A percentile compares a stretch with the other conserved stretches of the same genome.
These are phyloP conservation scores for Hortiboletus flavorubellus DNA, from an alignment of 768 basidiomycete species.

Conservation along the genomic window DNA sequence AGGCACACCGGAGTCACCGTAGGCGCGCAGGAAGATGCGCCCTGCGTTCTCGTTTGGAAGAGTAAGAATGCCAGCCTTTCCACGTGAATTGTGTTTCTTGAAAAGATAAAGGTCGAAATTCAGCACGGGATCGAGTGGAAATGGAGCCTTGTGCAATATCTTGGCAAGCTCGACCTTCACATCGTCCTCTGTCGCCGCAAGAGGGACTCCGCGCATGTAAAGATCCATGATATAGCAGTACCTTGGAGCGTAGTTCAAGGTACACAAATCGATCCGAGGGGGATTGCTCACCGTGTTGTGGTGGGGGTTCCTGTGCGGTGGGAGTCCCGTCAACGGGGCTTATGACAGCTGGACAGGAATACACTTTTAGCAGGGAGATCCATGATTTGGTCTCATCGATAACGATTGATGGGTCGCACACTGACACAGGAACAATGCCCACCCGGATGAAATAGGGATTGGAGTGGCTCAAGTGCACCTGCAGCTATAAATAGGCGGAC, in stretches of 20 bases:
- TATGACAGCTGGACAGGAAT: conserved; percentile 11
- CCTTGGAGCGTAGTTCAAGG: not conserved
- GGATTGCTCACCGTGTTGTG: conserved; percentile 20
- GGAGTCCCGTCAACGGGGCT: not conserved
- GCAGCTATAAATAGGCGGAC: conserved; percentile 8
- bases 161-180: conserved; percentile 32
- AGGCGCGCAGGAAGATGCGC: conserved; percentile 25
- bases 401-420: conserved; percentile 4
- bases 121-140: conserved; percentile 21
- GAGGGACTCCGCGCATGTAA: conserved; percentile 32
- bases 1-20: conserved; percentile 22
- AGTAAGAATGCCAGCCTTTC: conserved; percentile 31
- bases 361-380: not conserved
- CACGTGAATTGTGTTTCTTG: conserved; percentile 15
- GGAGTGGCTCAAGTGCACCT: conserved; percentile 7
- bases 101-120: conserved; percentile 37
- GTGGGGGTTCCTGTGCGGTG: conserved; percentile 5
- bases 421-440: conserved; percentile 2
- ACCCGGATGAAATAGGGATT: not conserved
- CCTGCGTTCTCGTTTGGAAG: conserved; percentile 24
- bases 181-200: conserved; percentile 30
- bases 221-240: conserved; percentile 30
- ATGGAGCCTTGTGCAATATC: conserved; percentile 34
- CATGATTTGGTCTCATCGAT: conserved; percentile 16
- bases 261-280: not conserved